Percentiles rank a stretch among this genome's conserved stretches.
Conservation (phyloP, 1,139 yeast species). For the Lodderomyces elongisporus region DNA sequence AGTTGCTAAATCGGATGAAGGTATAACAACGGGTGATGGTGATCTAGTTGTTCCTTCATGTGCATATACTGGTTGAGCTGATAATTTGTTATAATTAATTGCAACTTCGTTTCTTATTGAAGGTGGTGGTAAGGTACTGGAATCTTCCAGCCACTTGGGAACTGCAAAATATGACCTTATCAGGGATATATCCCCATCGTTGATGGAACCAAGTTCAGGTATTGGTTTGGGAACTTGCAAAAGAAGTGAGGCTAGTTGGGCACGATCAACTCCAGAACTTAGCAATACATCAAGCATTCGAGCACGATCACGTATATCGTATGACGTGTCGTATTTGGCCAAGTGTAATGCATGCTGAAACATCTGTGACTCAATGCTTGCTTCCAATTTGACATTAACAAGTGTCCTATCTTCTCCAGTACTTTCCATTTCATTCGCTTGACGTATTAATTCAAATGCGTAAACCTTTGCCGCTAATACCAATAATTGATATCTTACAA, state of each 20-base stretch:
- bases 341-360: constrained; percentile 60
- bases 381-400: constrained; percentile 20
- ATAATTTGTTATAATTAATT: constrained; percentile 22
- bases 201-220: constrained; percentile 23
- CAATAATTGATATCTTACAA: constrained; percentile 67
- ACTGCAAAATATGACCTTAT: constrained; percentile 23
- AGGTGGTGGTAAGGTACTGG: constrained; percentile 27
- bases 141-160: constrained; percentile 31
- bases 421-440: constrained; percentile 17
- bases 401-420: constrained; percentile 15
- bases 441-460: constrained; percentile 46
- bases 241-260: constrained; percentile 65
- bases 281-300: constrained; percentile 60
- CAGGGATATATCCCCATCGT: constrained; percentile 15
- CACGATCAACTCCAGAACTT: constrained; percentile 27
- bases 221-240: constrained; percentile 81
- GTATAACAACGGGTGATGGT: constrained; percentile 18
- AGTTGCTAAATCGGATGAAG: no score
- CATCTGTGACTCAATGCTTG: constrained; percentile 43
- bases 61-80: constrained; percentile 14
- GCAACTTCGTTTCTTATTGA: constrained; percentile 33
- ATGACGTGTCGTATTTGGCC: constrained; percentile 68
- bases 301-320: constrained; percentile 83
- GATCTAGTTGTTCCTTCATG: constrained; percentile 17
- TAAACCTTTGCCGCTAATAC: constrained; percentile 70